Percentiles rank a stretch among this genome's conserved stretches.
Conservation (phyloP, 2,329 filamentous ascomycete species). For the Stagonosporopsis chrysanthemi region DNA sequence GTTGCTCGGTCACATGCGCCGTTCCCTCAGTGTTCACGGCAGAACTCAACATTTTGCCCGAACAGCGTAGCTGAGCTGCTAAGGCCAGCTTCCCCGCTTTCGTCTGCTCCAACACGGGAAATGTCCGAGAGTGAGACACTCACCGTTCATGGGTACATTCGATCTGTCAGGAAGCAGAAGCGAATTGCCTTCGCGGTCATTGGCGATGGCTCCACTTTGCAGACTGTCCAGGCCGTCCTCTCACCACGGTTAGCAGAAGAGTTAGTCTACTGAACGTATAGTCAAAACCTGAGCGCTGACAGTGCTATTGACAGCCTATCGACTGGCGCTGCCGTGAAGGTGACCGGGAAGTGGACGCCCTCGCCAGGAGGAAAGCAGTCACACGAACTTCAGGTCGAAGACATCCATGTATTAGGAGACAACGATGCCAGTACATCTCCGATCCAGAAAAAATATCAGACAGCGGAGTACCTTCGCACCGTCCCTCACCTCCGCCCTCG, state of each 20-base stretch:
- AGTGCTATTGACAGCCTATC: constrained; percentile 66
- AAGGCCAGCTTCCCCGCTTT: constrained; percentile 56
- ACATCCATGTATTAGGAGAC: constrained; percentile 74
- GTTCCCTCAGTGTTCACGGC: constrained; percentile 34
- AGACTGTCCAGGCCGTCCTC: constrained; percentile 81
- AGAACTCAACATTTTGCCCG: constrained; percentile 40
- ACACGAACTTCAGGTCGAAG: constrained; percentile 79
- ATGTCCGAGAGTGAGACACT: constrained; percentile 35
- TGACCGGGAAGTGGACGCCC: constrained; percentile 78
- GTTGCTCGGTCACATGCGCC: constrained; percentile 25
- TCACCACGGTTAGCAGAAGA: constrained; percentile 73
- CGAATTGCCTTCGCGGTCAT: constrained; percentile 81
- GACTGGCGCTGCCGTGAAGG: constrained; percentile 79
- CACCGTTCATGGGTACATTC: constrained; percentile 76
- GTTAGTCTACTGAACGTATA: constrained; percentile 59
- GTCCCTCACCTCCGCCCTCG: constrained; percentile 87
- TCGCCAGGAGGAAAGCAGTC: constrained; percentile 74
- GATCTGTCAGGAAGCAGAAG: constrained; percentile 88
- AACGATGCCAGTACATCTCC: constrained; percentile 88
- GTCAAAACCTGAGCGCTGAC: constrained; percentile 25
- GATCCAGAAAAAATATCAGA: constrained; percentile 96
- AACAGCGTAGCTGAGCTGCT: constrained; percentile 58
- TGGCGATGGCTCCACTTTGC: constrained; percentile 83
- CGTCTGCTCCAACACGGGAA: constrained; percentile 57
- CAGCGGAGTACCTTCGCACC: constrained; percentile 84